phyloP scores from a whole-genome alignment of 805 yeast genomes.

The Candida arabinofermentans region DNA sequence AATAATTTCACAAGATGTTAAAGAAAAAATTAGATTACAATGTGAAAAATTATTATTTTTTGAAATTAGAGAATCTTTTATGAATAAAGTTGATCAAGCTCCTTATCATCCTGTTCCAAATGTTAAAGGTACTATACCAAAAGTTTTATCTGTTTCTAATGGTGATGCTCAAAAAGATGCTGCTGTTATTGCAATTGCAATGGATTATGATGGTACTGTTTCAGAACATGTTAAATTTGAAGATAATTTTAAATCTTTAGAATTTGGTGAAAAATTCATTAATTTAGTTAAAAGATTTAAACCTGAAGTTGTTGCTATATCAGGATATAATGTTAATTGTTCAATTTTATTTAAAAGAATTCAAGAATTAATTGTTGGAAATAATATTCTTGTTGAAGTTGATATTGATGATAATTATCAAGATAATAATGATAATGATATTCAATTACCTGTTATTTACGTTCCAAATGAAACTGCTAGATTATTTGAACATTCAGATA shows the following conservation, averaged over 20 bases:
- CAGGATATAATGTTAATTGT: slow-evolving; percentile 79
- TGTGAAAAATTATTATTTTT: slow-evolving; percentile 69
- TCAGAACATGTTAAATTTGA: slow-evolving; percentile 76
- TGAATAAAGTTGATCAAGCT: slow-evolving; percentile 81
- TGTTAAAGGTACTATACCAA: slow-evolving; percentile 78
- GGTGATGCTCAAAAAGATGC: slow-evolving; percentile 86
- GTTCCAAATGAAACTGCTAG: slow-evolving; percentile 93
- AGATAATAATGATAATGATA: slow-evolving; percentile 31
- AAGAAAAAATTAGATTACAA: slow-evolving; percentile 73
- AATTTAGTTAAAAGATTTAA: slow-evolving; percentile 56
- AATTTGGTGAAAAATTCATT: slow-evolving; percentile 62
- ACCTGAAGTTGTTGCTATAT: slow-evolving; percentile 88
- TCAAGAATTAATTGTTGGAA: slow-evolving; percentile 50
- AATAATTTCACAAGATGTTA: slow-evolving; percentile 67
- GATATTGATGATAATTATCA: slow-evolving; percentile 36
- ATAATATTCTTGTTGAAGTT: slow-evolving; percentile 48
- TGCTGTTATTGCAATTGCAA: slow-evolving; percentile 77
- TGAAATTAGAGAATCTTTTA: slow-evolving; percentile 66
- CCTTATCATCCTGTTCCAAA: slow-evolving; percentile 82
- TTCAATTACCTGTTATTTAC: slow-evolving; percentile 63
- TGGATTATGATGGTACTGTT: slow-evolving; percentile 78
- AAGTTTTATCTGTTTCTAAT: slow-evolving; percentile 74
- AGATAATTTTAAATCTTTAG: slow-evolving; percentile 59
- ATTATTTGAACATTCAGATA: slow-evolving; percentile 72
- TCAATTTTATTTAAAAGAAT: slow-evolving; percentile 56